Evolutionary conservation across 164 flowering plant species (phyloP), one percentile per base, ranked within the genome.

Genomic region (Chloranthus sessilifolius): DNA sequence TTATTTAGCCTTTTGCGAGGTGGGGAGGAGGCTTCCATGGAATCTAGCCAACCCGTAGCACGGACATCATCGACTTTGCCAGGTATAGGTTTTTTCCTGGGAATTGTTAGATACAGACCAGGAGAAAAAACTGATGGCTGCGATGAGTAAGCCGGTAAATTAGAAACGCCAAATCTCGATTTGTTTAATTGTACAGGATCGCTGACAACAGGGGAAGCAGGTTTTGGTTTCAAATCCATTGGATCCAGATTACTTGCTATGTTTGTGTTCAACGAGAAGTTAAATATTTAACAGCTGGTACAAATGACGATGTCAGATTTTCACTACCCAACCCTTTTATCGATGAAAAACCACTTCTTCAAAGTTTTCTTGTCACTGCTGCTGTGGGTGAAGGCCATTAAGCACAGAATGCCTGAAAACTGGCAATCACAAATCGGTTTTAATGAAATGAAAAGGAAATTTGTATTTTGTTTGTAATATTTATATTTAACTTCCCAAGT

Each of bases 21-120:
- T 23, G 95, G 89, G 1, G 95, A 85, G 12, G 95, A 85, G 33
- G 95, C 58, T 64, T 55, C 68, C 89, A 82, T 85, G 39, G 87
- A 79, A 52, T 85, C 95, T 12, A 85, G 66, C 95, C 89, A 82
- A 9, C 79, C 83, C 57, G 71, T 73, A 19, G 80, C 61, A 4
- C 64, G 58, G 25, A 75, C 82, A 62, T 85, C 95, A 45, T 82
- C 95, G 42, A 76, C 56, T 54, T 58, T 79, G 33, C 67, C 81
- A 1, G 76, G 58, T 2, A 33, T 50, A 11, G 33, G 9, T 63
- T 70, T 82, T 51, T 62, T 85, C 52, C 79, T 64, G 8, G 88
- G 79, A 51, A 74, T 50, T 3, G 72, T 30, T 10, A 65, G 28
- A 44, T 49, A 67, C 56, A 62, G 68, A 8, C 61, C 47, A 28